Conservation (phyloP, 768 basidiomycete species). For the Trametes cinnabarina region DNA sequence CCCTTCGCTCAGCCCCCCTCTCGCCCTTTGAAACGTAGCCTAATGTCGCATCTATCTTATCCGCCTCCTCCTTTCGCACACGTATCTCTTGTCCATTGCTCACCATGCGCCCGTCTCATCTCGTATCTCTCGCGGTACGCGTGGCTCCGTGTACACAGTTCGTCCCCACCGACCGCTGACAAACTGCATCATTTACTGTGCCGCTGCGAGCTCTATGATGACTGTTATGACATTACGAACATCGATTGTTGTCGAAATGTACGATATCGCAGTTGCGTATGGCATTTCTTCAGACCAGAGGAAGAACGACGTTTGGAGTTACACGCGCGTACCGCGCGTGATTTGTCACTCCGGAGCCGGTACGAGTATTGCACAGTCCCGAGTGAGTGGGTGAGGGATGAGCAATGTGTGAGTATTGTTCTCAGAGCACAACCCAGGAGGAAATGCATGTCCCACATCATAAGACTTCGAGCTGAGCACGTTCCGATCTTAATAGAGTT, state of each 20-base stretch:
- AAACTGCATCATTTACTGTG: not conserved
- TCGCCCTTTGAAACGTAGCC: slow-evolving; percentile 2
- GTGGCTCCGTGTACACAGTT: not conserved
- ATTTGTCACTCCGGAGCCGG: too few relatives aligned
- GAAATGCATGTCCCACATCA: not conserved
- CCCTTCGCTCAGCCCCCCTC: not conserved
- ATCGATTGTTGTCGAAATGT: slow-evolving; percentile 2
- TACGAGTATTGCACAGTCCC: too few relatives aligned
- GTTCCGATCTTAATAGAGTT: not conserved
- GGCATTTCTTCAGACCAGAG: not conserved
- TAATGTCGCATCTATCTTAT: slow-evolving; percentile 19
- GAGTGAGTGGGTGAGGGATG: too few relatives aligned
- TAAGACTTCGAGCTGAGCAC: not conserved
- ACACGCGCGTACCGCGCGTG: too few relatives aligned
- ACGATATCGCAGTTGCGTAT: slow-evolving; percentile 8
- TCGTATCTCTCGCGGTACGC: not conserved
- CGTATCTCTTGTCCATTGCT: not conserved
- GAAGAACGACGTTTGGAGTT: too few relatives aligned
- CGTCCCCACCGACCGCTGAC: too few relatives aligned
- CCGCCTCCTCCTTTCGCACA: slow-evolving; percentile 1
- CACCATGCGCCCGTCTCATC: not conserved
- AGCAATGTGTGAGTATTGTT: not conserved
- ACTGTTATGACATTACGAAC: slow-evolving; percentile 17
- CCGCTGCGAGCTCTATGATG: slow-evolving; percentile 8
- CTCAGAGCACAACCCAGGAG: not conserved